phyloP scores from a whole-genome alignment of 805 yeast species.

The Jamesozyma spencerorum region DNA sequence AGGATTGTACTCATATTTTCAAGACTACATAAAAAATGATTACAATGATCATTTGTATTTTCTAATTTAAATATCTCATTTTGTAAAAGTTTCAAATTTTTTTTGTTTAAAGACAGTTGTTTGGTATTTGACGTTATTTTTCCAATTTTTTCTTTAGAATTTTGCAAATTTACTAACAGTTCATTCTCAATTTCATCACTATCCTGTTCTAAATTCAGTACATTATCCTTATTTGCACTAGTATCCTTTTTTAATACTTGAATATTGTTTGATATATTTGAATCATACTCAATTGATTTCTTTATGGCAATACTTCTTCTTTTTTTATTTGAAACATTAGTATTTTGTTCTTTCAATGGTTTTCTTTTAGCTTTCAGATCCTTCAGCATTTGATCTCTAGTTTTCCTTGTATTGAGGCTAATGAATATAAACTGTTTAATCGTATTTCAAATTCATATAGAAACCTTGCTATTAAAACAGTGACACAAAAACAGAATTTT shows the following conservation, averaged over 20 bases:
- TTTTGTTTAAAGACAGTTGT: slow-evolving; percentile 11
- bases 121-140: not conserved
- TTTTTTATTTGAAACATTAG: not conserved
- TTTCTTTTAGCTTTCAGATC: not conserved
- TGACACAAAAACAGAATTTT: too few relatives aligned
- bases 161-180: slow-evolving; percentile 1
- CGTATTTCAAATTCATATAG: too few relatives aligned
- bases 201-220: not conserved
- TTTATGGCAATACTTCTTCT: not conserved
- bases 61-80: slow-evolving; percentile 14
- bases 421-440: too few relatives aligned
- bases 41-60: slow-evolving; percentile 6
- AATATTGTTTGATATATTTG: not conserved
- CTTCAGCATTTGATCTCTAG: not conserved
- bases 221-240: too few relatives aligned
- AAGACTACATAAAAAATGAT: slow-evolving; percentile 16
- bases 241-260: not conserved
- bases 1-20: slow-evolving; percentile 9
- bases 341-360: not conserved
- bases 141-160: not conserved
- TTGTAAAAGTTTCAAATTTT: slow-evolving; percentile 17
- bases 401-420: too few relatives aligned
- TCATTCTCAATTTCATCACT: slow-evolving; percentile 1
- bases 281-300: not conserved
- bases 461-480: too few relatives aligned